Evolutionary conservation across 805 yeast species (phyloP), one percentile per base, ranked within the genome.

Genomic region (Huiozyma sinensis): DNA sequence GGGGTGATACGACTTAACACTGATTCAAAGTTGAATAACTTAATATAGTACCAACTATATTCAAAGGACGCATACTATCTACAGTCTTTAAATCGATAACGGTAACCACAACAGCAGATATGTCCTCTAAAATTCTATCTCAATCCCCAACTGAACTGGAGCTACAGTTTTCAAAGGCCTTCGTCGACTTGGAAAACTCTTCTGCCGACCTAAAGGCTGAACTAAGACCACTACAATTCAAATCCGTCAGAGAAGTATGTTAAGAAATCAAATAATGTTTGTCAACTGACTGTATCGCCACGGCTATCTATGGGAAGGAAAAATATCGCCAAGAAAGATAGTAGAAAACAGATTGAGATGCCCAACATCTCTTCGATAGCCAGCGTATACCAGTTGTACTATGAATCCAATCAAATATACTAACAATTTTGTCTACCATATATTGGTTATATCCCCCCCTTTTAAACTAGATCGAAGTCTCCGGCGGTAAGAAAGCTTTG

Each of bases 101-200:
- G 24, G 24, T 17, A 17, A 17, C 24, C 24, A 17, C 24, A 17
- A 17, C 24, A 17, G 24, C 24, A 17, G 34, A 32, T 33, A 47
- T 47, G 47, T 47, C 50, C 33, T 79, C 85, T 73, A 90, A 92
- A 81, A 80, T 90, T 75, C 82, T 90, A 74, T 81, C 87, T 68
- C 80, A 83, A 70, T 85, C 85, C 68, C 97, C 98, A 77, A 71
- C 92, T 70, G 97, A 92, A 77, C 88, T 92, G 75, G 98, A 90
- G 79, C 85, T 90, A 75, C 95, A 90, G 78, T 95, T 90, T 70
- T 97, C 96, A 66, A 96, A 90, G 78, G 96, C 97, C 67, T 85
- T 90, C 70, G 72, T 81, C 65, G 98, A 90, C 77, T 81, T 90
- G 73, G 97, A 92, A 80, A 67, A 76, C 68, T 77, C 83, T 72